These are phyloP conservation scores for Chalaropsis ovoidea DNA, from an alignment of 2,329 filamentous ascomycete species.

Conservation along the genomic window DNA sequence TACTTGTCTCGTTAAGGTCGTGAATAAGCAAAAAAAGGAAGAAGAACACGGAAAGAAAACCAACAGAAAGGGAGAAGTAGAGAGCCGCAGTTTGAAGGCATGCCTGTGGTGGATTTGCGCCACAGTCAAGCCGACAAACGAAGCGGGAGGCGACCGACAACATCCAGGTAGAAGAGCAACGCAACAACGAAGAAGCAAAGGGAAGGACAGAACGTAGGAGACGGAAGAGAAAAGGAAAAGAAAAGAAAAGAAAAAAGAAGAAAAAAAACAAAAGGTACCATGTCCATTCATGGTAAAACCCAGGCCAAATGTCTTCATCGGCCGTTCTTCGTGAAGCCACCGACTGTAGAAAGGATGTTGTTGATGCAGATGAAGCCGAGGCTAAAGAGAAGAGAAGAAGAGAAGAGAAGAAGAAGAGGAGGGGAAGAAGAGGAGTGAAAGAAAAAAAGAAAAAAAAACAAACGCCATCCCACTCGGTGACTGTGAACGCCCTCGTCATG, in stretches of 20 bases:
- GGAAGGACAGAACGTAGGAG: neutral
- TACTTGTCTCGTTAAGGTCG: constrained; percentile 15
- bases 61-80: neutral
- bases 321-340: constrained; percentile 13
- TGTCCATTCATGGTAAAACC: constrained; percentile 23
- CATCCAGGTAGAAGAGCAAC: neutral
- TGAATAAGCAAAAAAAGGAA: constrained; percentile 4
- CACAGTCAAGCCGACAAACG: neutral
- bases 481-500: constrained; percentile 20
- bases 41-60: neutral
- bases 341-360: constrained; percentile 15
- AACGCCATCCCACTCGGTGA: constrained; percentile 13
- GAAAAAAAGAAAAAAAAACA: constrained; percentile 6
- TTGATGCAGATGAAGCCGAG: constrained; percentile 2
- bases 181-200: neutral
- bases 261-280: constrained; percentile 21
- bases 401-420: neutral
- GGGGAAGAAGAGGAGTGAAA: neutral
- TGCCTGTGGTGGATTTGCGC: neutral
- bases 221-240: neutral
- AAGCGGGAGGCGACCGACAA: neutral
- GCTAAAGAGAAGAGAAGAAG: neutral
- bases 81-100: neutral
- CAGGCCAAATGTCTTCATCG: constrained; percentile 21
- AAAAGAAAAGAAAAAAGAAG: neutral